Percentiles rank a stretch among this genome's conserved stretches.
These are phyloP conservation scores for Backusella sp. DNA, from an alignment of 192 early-diverging fungal species.

Conservation along the genomic window DNA sequence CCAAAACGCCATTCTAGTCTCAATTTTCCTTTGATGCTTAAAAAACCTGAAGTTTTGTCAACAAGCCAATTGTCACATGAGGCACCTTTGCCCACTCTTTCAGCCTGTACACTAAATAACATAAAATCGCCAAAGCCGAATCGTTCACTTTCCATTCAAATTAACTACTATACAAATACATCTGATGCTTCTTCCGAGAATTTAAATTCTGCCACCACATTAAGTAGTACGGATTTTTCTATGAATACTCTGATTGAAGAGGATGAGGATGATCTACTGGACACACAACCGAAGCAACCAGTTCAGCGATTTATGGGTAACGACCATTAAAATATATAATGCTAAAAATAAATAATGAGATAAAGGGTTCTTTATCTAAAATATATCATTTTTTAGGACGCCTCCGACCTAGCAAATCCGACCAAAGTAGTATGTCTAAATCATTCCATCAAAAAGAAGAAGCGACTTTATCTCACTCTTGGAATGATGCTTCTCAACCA, in stretches of 20 bases:
- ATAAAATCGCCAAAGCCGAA: background rate
- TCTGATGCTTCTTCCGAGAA: background rate
- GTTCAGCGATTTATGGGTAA: slow-evolving; percentile 4
- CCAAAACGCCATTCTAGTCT: background rate
- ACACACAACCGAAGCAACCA: background rate
- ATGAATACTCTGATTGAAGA: background rate
- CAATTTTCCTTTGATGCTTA: background rate
- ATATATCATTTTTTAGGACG: background rate
- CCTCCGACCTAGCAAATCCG: slow-evolving; percentile 6
- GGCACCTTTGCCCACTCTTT: background rate
- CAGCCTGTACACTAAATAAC: background rate
- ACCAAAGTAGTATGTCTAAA: background rate
- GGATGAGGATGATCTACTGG: background rate
- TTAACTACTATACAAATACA: background rate
- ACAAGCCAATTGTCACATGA: background rate
- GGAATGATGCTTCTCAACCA: background rate
- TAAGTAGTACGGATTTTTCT: background rate
- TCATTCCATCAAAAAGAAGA: background rate
- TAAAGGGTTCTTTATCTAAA: background rate
- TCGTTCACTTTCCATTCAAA: background rate
- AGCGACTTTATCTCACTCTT: background rate
- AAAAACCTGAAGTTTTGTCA: background rate
- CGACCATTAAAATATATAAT: background rate
- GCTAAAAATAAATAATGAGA: background rate
- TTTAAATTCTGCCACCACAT: background rate